These are phyloP conservation scores for Nitzschia inconspicua DNA, from an alignment of 108 stramenopile species.

Conservation along the genomic window DNA sequence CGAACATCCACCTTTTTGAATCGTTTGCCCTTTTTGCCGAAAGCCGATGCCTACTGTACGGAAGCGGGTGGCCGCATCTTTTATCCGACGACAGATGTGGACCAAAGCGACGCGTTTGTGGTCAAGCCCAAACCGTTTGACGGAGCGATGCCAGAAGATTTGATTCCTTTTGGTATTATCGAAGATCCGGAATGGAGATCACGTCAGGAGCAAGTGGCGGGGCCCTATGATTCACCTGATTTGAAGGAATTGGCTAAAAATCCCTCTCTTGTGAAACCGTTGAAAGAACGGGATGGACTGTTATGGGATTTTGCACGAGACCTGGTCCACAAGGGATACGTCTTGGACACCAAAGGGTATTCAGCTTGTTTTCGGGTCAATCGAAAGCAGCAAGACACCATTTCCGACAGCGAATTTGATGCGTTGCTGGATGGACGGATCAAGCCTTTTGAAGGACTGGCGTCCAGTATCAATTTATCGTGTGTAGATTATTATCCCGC, in stretches of 20 bases:
- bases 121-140: conserved; percentile 32
- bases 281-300: conserved; percentile 41
- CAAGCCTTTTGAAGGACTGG: conserved; percentile 13
- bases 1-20: conserved; percentile 68
- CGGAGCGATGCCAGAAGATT: conserved; percentile 22
- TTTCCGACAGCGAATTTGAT: conserved; percentile 15
- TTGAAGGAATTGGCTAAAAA: background rate
- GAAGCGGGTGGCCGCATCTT: conserved; percentile 83
- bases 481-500: conserved; percentile 76
- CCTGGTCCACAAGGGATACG: conserved; percentile 34
- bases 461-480: conserved; percentile 60
- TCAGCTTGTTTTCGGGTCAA: conserved; percentile 73
- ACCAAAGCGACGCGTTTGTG: conserved; percentile 16
- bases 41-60: conserved; percentile 71
- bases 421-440: conserved; percentile 7
- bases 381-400: conserved; percentile 47
- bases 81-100: conserved; percentile 33
- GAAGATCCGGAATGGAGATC: conserved; percentile 76
- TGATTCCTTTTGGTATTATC: conserved; percentile 46
- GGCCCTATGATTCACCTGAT: background rate
- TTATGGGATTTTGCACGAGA: conserved; percentile 57
- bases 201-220: conserved; percentile 17
- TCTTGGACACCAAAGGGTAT: conserved; percentile 65
- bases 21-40: conserved; percentile 71
- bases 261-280: conserved; percentile 6